A percentile compares a stretch with the other conserved stretches of the same genome.
phyloP scores from a whole-genome alignment of 306 rosid species.

The Pyrus pyrifolia region DNA sequence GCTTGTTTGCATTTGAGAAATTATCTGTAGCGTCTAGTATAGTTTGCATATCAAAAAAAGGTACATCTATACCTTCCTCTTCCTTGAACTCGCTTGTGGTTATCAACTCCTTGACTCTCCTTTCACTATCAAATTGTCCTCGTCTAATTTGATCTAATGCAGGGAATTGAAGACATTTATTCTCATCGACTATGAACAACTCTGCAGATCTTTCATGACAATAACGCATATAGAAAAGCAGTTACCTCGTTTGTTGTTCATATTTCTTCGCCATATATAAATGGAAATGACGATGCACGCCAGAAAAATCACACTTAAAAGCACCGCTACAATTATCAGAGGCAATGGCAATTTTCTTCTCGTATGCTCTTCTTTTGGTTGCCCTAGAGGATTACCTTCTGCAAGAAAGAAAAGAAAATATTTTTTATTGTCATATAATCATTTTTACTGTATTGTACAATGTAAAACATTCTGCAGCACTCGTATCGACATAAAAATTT shows the following conservation, averaged over 20 bases:
- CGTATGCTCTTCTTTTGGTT: neutral
- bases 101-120: conserved; percentile 29
- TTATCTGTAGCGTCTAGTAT: conserved; percentile 45
- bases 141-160: neutral
- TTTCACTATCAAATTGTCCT: conserved; percentile 22
- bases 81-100: conserved; percentile 35
- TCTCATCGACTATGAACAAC: neutral
- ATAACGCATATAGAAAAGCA: neutral
- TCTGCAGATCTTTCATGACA: neutral
- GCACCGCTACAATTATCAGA: conserved; percentile 18
- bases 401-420: neutral
- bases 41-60: conserved; percentile 44
- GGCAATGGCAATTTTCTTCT: conserved; percentile 2
- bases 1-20: conserved; percentile 50
- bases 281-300: conserved; percentile 25
- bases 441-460: no score
- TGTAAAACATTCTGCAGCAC: no score
- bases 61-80: conserved; percentile 47
- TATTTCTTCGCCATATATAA: conserved; percentile 31
- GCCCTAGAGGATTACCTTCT: neutral
- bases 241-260: conserved; percentile 35
- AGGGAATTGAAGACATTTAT: neutral
- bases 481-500: no score
- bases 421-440: no score
- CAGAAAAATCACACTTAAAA: conserved; percentile 17